phyloP scores from a whole-genome alignment of 208 protist genomes.

The Leishmania amazonensis region DNA sequence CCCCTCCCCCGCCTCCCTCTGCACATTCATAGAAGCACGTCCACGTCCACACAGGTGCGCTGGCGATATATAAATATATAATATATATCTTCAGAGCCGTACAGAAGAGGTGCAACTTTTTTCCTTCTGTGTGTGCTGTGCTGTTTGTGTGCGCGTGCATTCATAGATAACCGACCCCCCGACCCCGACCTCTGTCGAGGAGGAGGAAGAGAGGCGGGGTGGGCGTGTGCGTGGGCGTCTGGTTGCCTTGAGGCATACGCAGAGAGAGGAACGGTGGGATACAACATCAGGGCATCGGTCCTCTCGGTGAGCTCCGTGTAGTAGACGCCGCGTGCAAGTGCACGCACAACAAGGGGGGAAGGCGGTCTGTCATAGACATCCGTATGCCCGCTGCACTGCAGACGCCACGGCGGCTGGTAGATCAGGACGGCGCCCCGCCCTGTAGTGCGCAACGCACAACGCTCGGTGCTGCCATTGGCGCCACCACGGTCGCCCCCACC shows the following conservation, averaged over 20 bases:
- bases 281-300: background rate
- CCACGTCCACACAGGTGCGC: slow-evolving; percentile 11
- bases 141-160: background rate
- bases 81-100: background rate
- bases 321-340: background rate
- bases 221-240: background rate
- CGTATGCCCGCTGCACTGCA: background rate
- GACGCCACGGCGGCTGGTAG: background rate
- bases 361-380: background rate
- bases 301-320: background rate
- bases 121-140: background rate
- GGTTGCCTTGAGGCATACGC: no score
- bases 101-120: slow-evolving; percentile 7
- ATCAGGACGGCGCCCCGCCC: background rate
- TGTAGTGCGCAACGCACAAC: background rate
- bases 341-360: background rate
- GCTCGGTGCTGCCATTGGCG: background rate
- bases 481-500: background rate
- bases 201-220: background rate
- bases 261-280: background rate
- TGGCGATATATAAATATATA: background rate
- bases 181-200: background rate
- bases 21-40: slow-evolving; percentile 8
- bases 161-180: background rate
- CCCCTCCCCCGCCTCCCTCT: background rate